phyloP scores from a whole-genome alignment of 257 asterid species.

The Leonotis leonurus region DNA sequence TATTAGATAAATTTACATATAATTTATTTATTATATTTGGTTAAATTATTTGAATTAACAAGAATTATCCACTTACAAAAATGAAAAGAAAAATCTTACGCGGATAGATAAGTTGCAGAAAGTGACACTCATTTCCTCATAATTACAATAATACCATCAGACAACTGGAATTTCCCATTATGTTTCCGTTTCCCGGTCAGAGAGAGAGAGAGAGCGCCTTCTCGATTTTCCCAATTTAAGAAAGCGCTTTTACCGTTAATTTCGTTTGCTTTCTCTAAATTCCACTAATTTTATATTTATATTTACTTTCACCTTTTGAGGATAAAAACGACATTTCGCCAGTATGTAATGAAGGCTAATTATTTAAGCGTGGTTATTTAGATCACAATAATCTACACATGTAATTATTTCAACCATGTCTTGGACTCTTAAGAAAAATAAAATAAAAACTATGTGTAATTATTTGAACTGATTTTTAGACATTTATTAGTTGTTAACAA shows the following conservation, averaged over 20 bases:
- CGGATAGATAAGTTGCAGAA: constrained; percentile 17
- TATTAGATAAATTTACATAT: not conserved
- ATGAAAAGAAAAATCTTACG: not conserved
- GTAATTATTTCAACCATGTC: not conserved
- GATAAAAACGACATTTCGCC: constrained; percentile 7
- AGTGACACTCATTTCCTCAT: not conserved
- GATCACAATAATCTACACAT: not conserved
- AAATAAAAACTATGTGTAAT: no score
- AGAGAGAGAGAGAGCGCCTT: not conserved
- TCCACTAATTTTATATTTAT: not conserved
- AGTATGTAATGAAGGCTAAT: not conserved
- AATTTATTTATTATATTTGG: not conserved
- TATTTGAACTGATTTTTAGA: no score
- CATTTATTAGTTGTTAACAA: no score
- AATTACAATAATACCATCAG: constrained; percentile 17
- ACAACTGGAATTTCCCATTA: constrained; percentile 26
- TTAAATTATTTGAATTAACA: not conserved
- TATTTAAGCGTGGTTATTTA: constrained; percentile 2
- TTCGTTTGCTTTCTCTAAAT: constrained; percentile 27
- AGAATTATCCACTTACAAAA: not conserved
- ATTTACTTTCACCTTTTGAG: not conserved
- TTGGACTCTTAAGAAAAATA: not conserved
- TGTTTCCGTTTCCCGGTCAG: constrained; percentile 4
- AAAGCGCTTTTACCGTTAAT: constrained; percentile 28
- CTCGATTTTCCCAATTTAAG: not conserved